Percentiles rank a stretch among this genome's conserved stretches.
These are phyloP conservation scores for Rauvolfia tetraphylla DNA, from an alignment of 257 asterid species.

Conservation along the genomic window DNA sequence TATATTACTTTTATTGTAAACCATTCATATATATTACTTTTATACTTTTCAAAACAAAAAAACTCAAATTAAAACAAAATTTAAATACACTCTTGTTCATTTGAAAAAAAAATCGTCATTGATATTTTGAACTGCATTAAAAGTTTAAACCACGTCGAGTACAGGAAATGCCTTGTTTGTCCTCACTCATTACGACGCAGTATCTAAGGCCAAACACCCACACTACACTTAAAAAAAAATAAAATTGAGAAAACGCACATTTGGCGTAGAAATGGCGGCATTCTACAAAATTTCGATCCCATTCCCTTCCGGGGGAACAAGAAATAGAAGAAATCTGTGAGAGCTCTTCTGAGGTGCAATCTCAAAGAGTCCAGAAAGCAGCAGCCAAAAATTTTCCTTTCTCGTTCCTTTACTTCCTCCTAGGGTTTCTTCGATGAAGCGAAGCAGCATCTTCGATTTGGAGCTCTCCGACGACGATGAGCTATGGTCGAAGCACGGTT, in stretches of 20 bases:
- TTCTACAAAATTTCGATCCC: neutral
- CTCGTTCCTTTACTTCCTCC: neutral
- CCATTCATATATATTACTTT: no score
- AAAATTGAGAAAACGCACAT: neutral
- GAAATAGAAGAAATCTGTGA: neutral
- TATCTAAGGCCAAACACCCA: no score
- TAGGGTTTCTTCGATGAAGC: conserved; percentile 29
- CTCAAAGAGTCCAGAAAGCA: no score
- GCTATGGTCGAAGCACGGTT: conserved; percentile 59
- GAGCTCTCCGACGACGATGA: conserved; percentile 78
- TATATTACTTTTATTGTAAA: no score
- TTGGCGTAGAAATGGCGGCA: conserved; percentile 12
- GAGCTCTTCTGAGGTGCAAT: conserved; percentile 14
- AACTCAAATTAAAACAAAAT: no score
- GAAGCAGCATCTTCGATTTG: conserved; percentile 31
- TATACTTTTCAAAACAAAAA: no score
- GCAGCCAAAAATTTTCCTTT: neutral
- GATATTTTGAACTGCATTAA: no score
- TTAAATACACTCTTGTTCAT: no score
- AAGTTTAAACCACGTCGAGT: no score
- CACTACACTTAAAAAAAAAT: conserved; percentile 3
- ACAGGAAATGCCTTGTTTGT: no score
- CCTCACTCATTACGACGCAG: no score
- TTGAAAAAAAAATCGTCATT: no score
- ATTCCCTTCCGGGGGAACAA: conserved; percentile 2